Conservation (phyloP, 2,329 filamentous ascomycete genomes). For the Fusarium sp. region DNA sequence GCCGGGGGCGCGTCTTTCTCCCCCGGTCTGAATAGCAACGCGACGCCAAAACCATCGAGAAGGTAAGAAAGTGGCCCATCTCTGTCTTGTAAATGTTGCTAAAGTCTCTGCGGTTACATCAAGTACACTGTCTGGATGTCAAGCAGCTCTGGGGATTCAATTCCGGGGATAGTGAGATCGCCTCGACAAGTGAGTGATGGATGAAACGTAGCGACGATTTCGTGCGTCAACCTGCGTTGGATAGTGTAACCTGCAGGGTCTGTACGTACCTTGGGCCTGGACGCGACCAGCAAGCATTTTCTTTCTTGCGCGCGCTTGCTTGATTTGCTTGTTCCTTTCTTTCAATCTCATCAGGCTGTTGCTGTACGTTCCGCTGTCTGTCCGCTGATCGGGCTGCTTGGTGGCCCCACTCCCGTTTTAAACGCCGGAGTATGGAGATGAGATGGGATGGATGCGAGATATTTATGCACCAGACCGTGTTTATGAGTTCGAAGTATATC, state of each 20-base stretch:
- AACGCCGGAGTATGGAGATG: constrained; percentile 7
- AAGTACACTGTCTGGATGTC: background rate
- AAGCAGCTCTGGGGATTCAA: background rate
- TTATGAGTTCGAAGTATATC: background rate
- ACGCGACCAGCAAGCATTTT: constrained; percentile 9
- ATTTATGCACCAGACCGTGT: constrained; percentile 6
- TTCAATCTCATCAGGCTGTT: constrained; percentile 18
- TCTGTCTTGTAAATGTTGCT: constrained; percentile 12
- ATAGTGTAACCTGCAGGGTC: constrained; percentile 13
- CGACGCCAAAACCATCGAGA: constrained; percentile 10
- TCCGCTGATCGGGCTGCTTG: constrained; percentile 9
- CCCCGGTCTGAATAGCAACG: background rate
- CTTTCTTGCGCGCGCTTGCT: constrained; percentile 21
- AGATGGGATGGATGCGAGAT: constrained; percentile 5
- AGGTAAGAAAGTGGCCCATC: background rate
- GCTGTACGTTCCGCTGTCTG: constrained; percentile 1
- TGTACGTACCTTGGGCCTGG: constrained; percentile 26
- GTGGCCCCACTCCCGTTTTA: constrained; percentile 26
- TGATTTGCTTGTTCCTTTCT: constrained; percentile 17
- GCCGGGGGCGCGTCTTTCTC: constrained; percentile 12
- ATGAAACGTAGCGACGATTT: constrained; percentile 34
- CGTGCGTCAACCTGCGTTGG: constrained; percentile 16
- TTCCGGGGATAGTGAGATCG: constrained; percentile 12
- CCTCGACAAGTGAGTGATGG: constrained; percentile 3
- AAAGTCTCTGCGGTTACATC: constrained; percentile 23